Percentiles rank a stretch among this genome's conserved stretches.
These are phyloP conservation scores for Cystofilobasidium bisporidii DNA, from an alignment of 768 basidiomycete species.

Conservation along the genomic window DNA sequence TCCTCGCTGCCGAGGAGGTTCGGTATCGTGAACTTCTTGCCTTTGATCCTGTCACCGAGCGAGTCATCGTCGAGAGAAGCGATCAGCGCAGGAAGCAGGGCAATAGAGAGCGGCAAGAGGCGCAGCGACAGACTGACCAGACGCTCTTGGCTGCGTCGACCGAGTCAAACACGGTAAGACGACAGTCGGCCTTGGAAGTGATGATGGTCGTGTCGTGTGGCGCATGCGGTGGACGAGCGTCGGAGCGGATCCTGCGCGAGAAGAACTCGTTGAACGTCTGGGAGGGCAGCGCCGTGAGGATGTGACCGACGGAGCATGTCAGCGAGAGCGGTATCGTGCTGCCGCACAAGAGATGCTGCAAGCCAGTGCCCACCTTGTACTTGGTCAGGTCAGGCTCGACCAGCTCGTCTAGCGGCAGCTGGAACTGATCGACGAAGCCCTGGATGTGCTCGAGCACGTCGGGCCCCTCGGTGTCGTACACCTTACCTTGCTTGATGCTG, in stretches of 20 bases:
- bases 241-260: conserved; percentile 51
- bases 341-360: not conserved
- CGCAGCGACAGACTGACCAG: conserved; percentile 48
- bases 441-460: conserved; percentile 39
- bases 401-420: conserved; percentile 53
- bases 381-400: conserved; percentile 53
- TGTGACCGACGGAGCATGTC: no score
- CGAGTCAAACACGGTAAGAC: conserved; percentile 59
- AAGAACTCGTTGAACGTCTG: conserved; percentile 72
- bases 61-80: not conserved
- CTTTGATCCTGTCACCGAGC: conserved; percentile 54
- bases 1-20: conserved; percentile 48
- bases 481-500: conserved; percentile 7
- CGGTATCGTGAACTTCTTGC: conserved; percentile 58
- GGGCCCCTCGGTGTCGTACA: conserved; percentile 32
- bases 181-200: conserved; percentile 61
- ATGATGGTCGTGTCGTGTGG: conserved; percentile 49
- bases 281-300: not conserved
- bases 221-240: conserved; percentile 54
- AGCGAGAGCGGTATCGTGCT: not conserved
- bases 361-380: conserved; percentile 42
- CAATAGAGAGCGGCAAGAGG: conserved; percentile 26
- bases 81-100: not conserved
- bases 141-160: conserved; percentile 55
- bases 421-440: conserved; percentile 39